Percentiles rank a stretch among this genome's conserved stretches.
Conservation (phyloP, 768 basidiomycete species). For the Naganishia friedmannii region DNA sequence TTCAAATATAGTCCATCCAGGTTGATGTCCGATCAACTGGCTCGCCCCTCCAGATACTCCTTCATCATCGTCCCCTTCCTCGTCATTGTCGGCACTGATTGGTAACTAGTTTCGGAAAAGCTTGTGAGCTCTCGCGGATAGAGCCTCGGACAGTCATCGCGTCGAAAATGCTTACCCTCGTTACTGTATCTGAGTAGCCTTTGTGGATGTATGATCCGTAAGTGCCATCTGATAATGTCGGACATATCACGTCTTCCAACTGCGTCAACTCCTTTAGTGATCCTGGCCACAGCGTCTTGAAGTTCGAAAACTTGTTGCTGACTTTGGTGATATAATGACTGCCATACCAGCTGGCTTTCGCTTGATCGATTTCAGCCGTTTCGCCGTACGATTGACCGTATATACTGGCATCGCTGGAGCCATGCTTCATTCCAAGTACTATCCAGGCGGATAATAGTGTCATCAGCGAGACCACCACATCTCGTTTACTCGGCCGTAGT, state of each 20-base stretch:
- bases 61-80: conserved; percentile 28
- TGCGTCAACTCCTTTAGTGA: conserved; percentile 20
- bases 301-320: conserved; percentile 8
- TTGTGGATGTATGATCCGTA: not conserved
- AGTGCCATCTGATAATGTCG: conserved; percentile 14
- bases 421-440: conserved; percentile 32
- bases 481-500: conserved; percentile 42
- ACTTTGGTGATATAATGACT: conserved; percentile 16
- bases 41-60: conserved; percentile 31
- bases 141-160: too few species aligned
- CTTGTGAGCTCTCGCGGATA: not conserved
- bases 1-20: conserved; percentile 49
- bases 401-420: not conserved
- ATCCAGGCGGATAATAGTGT: conserved; percentile 45
- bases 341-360: conserved; percentile 14
- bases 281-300: conserved; percentile 15
- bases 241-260: conserved; percentile 18
- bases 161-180: not conserved
- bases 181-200: conserved; percentile 7
- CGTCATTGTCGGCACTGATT: conserved; percentile 7
- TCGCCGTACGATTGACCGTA: not conserved
- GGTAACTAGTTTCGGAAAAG: not conserved
- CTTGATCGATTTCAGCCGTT: not conserved
- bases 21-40: conserved; percentile 38
- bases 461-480: conserved; percentile 45